Evolutionary conservation across 2,329 filamentous ascomycete genomes (phyloP).

Genomic region (Cladorrhinum sp.): DNA sequence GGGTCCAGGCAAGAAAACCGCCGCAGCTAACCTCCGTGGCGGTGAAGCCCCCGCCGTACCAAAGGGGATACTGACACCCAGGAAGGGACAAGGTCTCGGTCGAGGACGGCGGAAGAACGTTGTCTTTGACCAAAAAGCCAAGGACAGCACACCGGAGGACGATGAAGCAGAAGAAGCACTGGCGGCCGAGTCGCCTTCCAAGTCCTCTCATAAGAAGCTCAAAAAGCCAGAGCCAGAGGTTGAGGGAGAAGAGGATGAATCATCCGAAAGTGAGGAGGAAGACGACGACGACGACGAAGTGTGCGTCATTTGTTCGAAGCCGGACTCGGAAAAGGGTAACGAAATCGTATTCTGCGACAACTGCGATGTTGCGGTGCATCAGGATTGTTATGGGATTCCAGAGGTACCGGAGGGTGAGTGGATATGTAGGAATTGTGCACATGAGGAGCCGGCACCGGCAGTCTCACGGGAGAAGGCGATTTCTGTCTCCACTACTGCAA

Average conservation of each 20-base stretch:
- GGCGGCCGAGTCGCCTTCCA: constrained; percentile 18
- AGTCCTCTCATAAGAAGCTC: constrained; percentile 12
- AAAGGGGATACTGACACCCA: constrained; percentile 57
- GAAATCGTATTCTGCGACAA: constrained; percentile 63
- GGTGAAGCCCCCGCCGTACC: constrained; percentile 31
- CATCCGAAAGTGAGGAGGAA: constrained; percentile 20
- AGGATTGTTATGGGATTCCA: constrained; percentile 57
- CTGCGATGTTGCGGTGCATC: constrained; percentile 61
- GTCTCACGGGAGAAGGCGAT: constrained; percentile 1
- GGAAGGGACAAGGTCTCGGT: constrained; percentile 32
- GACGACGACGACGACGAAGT: constrained; percentile 48
- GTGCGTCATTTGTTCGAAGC: constrained; percentile 56
- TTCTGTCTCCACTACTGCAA: constrained; percentile 20
- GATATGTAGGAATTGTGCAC: constrained; percentile 57
- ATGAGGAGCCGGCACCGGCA: constrained; percentile 35
- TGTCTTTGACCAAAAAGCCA: constrained; percentile 41
- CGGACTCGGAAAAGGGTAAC: constrained; percentile 57
- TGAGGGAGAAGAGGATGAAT: constrained; percentile 11
- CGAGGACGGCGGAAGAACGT: constrained; percentile 50
- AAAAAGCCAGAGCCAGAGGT: constrained; percentile 9
- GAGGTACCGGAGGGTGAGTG: constrained; percentile 61
- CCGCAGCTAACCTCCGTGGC: neutral
- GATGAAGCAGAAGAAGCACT: constrained; percentile 49
- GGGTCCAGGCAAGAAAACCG: neutral
- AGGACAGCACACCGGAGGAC: constrained; percentile 37